phyloP scores from a whole-genome alignment of 2,329 filamentous ascomycete genomes.

The Colletotrichum tabaci region DNA sequence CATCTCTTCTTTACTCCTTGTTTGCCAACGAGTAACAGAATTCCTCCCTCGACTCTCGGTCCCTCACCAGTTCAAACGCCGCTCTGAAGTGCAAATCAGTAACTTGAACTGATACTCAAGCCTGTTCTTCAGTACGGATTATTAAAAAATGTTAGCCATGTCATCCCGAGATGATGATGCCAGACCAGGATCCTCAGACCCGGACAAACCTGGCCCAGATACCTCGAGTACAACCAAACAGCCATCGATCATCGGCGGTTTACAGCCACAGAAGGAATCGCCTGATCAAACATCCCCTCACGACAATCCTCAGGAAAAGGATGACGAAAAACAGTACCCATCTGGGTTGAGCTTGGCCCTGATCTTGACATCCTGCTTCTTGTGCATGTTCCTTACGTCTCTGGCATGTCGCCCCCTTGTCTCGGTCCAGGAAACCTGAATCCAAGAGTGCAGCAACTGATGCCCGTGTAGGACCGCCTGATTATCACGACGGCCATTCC shows the following conservation, averaged over 20 bases:
- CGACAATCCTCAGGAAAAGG: not conserved
- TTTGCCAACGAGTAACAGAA: too few species aligned
- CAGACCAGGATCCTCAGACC: too few species aligned
- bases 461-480: constrained; percentile 58
- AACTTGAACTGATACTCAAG: too few species aligned
- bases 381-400: constrained; percentile 46
- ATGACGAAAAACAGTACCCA: not conserved
- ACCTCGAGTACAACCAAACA: not conserved
- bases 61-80: too few species aligned
- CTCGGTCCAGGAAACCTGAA: too few species aligned
- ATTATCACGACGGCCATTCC: constrained; percentile 61
- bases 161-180: too few species aligned
- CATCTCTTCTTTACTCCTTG: too few species aligned
- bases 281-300: not conserved
- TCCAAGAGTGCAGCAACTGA: not conserved
- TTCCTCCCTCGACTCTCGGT: too few species aligned
- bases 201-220: too few species aligned
- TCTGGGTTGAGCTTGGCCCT: constrained; percentile 21
- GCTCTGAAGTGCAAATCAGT: too few species aligned
- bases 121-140: too few species aligned
- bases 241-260: not conserved
- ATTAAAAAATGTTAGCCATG: accelerated
- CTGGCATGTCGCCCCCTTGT: constrained; percentile 38
- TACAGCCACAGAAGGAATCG: not conserved
- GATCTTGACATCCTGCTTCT: constrained; percentile 45